These are phyloP conservation scores for Coemansia sp. DNA, from an alignment of 192 early-diverging fungal genomes.

Conservation along the genomic window DNA sequence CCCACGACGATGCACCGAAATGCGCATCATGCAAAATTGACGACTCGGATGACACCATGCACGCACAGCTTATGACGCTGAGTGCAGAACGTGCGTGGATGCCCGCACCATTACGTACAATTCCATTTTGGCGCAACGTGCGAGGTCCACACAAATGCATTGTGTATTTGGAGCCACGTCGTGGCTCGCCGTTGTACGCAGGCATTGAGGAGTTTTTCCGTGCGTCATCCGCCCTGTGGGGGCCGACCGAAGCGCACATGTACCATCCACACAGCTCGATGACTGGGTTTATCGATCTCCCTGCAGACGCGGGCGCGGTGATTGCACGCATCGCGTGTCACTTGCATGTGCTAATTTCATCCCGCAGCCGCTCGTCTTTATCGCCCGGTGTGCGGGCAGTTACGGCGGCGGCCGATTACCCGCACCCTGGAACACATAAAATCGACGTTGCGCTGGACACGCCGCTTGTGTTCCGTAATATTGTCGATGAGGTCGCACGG, in stretches of 20 bases:
- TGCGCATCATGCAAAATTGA: neutral
- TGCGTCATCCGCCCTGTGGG: slow-evolving; percentile 13
- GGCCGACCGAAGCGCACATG: slow-evolving; percentile 42
- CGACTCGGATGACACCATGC: neutral
- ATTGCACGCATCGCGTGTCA: slow-evolving; percentile 16
- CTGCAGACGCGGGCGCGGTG: neutral
- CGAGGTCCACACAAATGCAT: slow-evolving; percentile 34
- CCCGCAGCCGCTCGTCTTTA: neutral
- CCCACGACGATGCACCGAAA: slow-evolving; percentile 4
- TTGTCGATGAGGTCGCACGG: slow-evolving; percentile 14
- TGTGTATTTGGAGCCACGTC: slow-evolving; percentile 44
- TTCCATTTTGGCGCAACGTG: slow-evolving; percentile 19
- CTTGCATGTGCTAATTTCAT: slow-evolving; percentile 12
- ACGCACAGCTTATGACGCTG: neutral
- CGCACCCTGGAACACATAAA: slow-evolving; percentile 43
- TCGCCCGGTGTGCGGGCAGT: slow-evolving; percentile 13
- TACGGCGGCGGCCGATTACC: slow-evolving; percentile 25
- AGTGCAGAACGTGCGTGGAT: neutral
- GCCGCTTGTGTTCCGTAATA: slow-evolving; percentile 25
- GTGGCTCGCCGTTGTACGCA: slow-evolving; percentile 24
- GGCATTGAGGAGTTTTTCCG: slow-evolving; percentile 40
- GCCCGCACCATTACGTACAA: slow-evolving; percentile 18
- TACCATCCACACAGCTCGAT: slow-evolving; percentile 53
- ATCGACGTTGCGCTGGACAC: slow-evolving; percentile 40
- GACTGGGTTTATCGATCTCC: slow-evolving; percentile 50